Percentiles rank a stretch among this genome's conserved stretches.
These are phyloP conservation scores for Pezicula rhizophila DNA, from an alignment of 2,329 filamentous ascomycete genomes.

Conservation along the genomic window DNA sequence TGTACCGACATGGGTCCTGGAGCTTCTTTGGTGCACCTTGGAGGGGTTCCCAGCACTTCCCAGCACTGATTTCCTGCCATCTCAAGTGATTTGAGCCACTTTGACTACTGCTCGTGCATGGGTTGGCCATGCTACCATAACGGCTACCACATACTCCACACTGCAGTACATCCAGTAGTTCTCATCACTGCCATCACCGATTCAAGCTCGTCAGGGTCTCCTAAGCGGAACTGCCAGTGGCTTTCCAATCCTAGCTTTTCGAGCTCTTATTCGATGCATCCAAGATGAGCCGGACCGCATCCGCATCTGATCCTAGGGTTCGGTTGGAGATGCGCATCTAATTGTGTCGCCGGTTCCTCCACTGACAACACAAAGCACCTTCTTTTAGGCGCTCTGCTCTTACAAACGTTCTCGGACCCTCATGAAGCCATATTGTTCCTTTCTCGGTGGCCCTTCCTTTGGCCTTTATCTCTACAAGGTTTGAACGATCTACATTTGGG, in stretches of 20 bases:
- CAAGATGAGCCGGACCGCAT: slow-evolving; percentile 36
- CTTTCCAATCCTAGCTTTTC: slow-evolving; percentile 16
- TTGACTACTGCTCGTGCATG: neutral
- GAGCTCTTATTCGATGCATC: slow-evolving; percentile 21
- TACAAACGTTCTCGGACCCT: slow-evolving; percentile 20
- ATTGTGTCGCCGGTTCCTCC: slow-evolving; percentile 28
- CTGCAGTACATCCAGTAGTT: neutral
- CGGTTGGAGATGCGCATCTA: slow-evolving; percentile 34
- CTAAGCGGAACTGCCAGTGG: slow-evolving; percentile 32
- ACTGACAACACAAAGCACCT: slow-evolving; percentile 36
- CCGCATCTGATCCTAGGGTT: slow-evolving; percentile 38
- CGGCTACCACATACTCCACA: neutral
- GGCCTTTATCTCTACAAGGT: slow-evolving; percentile 14
- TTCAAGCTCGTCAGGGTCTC: slow-evolving; percentile 15
- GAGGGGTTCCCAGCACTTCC: no score
- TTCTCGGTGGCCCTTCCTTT: slow-evolving; percentile 26
- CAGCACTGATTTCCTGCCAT: no score
- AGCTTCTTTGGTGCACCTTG: no score
- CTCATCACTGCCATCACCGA: neutral
- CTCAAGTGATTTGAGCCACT: neutral
- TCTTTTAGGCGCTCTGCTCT: slow-evolving; percentile 36
- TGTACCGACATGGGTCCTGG: no score
- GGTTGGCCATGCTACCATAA: neutral
- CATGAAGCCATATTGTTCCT: slow-evolving; percentile 31
- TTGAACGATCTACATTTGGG: slow-evolving; percentile 21